Conservation (phyloP, 2,329 filamentous ascomycete genomes). For the Chaetothyriales sp. region DNA sequence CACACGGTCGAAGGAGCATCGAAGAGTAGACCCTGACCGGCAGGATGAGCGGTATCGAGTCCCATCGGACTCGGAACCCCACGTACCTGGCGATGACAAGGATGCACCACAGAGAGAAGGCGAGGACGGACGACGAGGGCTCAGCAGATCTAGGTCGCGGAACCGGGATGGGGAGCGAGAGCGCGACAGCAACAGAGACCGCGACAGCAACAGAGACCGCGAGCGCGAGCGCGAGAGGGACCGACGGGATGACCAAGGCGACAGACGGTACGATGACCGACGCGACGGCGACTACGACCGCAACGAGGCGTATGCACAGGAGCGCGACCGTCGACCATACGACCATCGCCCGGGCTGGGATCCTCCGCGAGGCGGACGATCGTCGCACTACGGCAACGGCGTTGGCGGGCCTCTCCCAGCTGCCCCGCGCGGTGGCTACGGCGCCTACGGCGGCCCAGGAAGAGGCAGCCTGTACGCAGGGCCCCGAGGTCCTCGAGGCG, state of each 20-base stretch:
- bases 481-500: conserved; percentile 47
- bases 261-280: conserved; percentile 9
- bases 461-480: conserved; percentile 24
- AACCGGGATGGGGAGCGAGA: conserved; percentile 7
- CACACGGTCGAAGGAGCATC: conserved; percentile 1
- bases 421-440: conserved; percentile 6
- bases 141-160: neutral
- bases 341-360: neutral
- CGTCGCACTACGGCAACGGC: conserved; percentile 17
- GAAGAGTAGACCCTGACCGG: conserved; percentile 22
- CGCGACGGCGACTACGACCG: conserved; percentile 5
- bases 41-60: conserved; percentile 28
- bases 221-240: conserved; percentile 7
- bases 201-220: conserved; percentile 8
- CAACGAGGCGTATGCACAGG: neutral
- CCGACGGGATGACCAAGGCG: conserved; percentile 8
- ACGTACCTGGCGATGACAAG: neutral
- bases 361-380: neutral
- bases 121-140: conserved; percentile 3
- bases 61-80: conserved; percentile 1
- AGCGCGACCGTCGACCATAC: neutral
- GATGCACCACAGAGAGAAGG: conserved; percentile 10
- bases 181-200: conserved; percentile 6
- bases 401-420: conserved; percentile 8
- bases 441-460: conserved; percentile 6